These are phyloP conservation scores for Hirsutella rhossiliensis DNA, from an alignment of 2,329 filamentous ascomycete species.

Conservation along the genomic window DNA sequence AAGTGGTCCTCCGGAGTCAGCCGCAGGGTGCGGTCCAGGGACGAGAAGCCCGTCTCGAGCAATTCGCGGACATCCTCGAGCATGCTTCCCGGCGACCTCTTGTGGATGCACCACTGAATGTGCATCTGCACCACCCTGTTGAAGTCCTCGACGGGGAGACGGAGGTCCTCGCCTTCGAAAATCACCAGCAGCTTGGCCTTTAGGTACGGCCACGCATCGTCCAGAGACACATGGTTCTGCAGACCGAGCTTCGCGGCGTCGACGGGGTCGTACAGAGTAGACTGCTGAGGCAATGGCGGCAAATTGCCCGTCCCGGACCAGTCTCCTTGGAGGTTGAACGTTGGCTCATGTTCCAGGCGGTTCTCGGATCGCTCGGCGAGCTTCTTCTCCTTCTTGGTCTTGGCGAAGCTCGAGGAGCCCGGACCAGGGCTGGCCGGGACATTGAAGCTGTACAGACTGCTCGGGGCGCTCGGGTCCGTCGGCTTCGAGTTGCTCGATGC, in stretches of 20 bases:
- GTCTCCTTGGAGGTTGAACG: conserved; percentile 26
- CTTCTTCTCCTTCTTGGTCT: conserved; percentile 79
- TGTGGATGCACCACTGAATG: conserved; percentile 65
- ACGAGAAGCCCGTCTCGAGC: conserved; percentile 69
- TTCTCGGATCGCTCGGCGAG: conserved; percentile 52
- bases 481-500: conserved; percentile 66
- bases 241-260: conserved; percentile 45
- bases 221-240: conserved; percentile 56
- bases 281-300: conserved; percentile 28
- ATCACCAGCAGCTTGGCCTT: conserved; percentile 65
- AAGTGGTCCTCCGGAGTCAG: conserved; percentile 73
- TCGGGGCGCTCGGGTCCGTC: conserved; percentile 62
- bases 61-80: conserved; percentile 68
- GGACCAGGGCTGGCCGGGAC: conserved; percentile 60
- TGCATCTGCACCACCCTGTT: conserved; percentile 71
- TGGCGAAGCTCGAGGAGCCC: conserved; percentile 56
- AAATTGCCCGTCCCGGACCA: conserved; percentile 44
- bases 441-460: conserved; percentile 68
- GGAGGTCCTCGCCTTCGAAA: conserved; percentile 70
- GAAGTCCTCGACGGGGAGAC: conserved; percentile 73
- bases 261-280: conserved; percentile 38
- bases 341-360: conserved; percentile 40
- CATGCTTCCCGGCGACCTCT: conserved; percentile 56
- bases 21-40: conserved; percentile 71
- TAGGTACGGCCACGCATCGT: conserved; percentile 74